Evolutionary conservation across 805 yeast species (phyloP), one percentile per base, ranked within the genome.

Genomic region (Metschnikowia noctiluminum): DNA sequence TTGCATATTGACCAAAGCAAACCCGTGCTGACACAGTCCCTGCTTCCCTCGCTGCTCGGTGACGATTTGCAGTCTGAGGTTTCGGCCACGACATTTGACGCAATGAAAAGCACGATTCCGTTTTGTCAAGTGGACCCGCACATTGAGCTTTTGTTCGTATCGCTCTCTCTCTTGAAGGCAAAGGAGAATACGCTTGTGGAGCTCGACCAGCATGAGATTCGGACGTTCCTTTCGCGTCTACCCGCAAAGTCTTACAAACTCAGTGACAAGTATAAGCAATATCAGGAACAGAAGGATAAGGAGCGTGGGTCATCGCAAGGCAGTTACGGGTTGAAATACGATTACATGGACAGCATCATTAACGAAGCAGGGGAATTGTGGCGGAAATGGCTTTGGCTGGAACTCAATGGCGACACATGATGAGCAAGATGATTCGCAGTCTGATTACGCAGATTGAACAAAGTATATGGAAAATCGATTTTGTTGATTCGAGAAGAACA

Each of bases 161-260:
- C 88, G 42, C 70, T 90, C 42, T 88, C 97, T 0, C 79, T 91
- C 36, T 70, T 91, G 55, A 88, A 88, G 65, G 83, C 92, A 44
- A 85, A 85, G 64, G 91, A 87, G 57, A 81, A 81, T 56, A 81
- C 86, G 36, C 74, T 91, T 46, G 76, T 88, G 54, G 97, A 91
- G 62, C 82, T 90, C 54, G 98, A 91, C 60, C 96, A 89, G 62
- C 83, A 87, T 54, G 98, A 91, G 66, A 88, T 89, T 40, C 75
- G 90, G 35, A 95, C 90, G 62, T 82, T 82, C 55, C 73, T 91
- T 52, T 80, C 81, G 52, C 78, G 84, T 35, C 61, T 78, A 41
- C 80, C 83, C 1, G 73, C 82, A 12, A 72, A 72, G 51, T 67
- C 73, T 13, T 66, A 70, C 63, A 63, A 60, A 42, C 51, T 56